These are phyloP conservation scores for Stemphylium vesicarium DNA, from an alignment of 2,329 filamentous ascomycete species.

Conservation along the genomic window DNA sequence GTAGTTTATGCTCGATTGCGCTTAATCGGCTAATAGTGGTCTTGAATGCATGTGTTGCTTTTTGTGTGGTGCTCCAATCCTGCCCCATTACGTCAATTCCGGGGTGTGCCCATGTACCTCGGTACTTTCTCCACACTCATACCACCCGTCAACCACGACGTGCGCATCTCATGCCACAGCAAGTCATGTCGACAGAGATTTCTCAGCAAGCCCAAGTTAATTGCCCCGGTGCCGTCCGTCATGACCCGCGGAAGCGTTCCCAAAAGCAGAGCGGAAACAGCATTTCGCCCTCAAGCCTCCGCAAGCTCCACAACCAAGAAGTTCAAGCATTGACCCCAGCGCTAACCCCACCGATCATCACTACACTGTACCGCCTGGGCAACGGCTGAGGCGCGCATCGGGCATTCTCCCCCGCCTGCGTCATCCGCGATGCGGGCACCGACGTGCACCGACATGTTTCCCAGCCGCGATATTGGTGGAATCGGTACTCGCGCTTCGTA, in stretches of 20 bases:
- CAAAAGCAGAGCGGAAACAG: constrained; percentile 14
- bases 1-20: background rate
- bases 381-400: constrained; percentile 22
- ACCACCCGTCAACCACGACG: background rate
- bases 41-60: background rate
- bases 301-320: constrained; percentile 16
- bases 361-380: constrained; percentile 2
- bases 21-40: background rate
- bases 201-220: background rate
- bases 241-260: constrained; percentile 18
- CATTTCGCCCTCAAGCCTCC: constrained; percentile 17
- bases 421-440: constrained; percentile 8
- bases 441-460: background rate
- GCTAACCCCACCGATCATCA: constrained; percentile 26
- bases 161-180: background rate
- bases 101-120: background rate
- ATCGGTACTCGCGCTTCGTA: background rate
- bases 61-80: background rate
- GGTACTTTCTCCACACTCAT: background rate
- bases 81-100: background rate
- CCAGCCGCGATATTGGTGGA: constrained; percentile 10
- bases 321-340: constrained; percentile 13
- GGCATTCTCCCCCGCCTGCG: constrained; percentile 14
- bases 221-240: constrained; percentile 8
- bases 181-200: background rate